Evolutionary conservation across 306 rosid species (phyloP).

Genomic region (Fagus sylvatica): DNA sequence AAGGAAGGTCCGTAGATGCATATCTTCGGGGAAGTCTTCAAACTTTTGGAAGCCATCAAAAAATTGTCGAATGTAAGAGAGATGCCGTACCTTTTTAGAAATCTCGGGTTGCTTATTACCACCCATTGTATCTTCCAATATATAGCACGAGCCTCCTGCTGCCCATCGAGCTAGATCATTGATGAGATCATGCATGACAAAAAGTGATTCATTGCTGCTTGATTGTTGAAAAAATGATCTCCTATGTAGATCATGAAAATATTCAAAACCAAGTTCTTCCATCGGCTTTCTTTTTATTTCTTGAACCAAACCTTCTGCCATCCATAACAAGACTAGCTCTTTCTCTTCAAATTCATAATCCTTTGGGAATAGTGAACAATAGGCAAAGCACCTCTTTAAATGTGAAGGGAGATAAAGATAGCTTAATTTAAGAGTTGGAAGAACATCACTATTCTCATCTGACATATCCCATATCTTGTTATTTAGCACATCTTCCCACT

Average conservation of each 20-base stretch:
- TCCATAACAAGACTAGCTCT: background rate
- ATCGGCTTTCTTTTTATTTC: background rate
- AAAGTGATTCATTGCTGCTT: background rate
- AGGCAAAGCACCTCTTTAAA: constrained; percentile 6
- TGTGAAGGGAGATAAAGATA: background rate
- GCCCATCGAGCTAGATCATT: background rate
- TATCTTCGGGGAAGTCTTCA: no score
- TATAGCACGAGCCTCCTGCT: background rate
- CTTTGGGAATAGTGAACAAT: constrained; percentile 4
- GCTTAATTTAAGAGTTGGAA: constrained; percentile 1
- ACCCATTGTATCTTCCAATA: no score
- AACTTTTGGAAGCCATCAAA: no score
- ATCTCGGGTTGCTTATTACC: background rate
- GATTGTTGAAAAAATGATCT: background rate
- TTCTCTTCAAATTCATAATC: background rate
- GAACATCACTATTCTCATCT: background rate
- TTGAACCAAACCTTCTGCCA: background rate
- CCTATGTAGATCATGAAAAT: background rate
- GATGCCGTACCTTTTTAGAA: background rate
- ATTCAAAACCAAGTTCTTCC: background rate
- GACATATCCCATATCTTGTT: background rate
- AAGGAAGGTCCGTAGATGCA: no score
- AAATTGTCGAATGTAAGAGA: no score
- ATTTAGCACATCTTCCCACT: background rate
- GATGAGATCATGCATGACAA: background rate